Conservation (phyloP, 2,329 filamentous ascomycete genomes). For the Colletotrichum sansevieriae region DNA sequence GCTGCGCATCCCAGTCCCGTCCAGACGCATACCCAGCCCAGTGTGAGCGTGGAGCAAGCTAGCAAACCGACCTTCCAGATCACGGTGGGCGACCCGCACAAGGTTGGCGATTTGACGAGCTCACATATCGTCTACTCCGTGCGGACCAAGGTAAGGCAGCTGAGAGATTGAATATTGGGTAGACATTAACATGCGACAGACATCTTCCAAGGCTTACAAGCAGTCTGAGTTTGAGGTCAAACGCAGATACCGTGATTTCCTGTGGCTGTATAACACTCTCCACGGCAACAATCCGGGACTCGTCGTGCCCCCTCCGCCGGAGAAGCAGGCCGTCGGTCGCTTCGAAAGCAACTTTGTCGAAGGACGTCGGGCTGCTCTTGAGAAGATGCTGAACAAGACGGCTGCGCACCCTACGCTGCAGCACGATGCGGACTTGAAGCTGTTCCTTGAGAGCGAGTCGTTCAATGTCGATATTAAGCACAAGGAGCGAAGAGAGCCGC, state of each 20-base stretch:
- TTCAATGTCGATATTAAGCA: constrained; percentile 99
- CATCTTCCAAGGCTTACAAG: constrained; percentile 94
- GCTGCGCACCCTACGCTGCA: constrained; percentile 90
- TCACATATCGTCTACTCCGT: constrained; percentile 99
- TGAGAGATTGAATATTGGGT: background rate
- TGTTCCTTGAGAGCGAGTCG: constrained; percentile 95
- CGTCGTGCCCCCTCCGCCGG: constrained; percentile 93
- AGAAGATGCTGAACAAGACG: constrained; percentile 98
- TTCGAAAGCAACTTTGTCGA: constrained; percentile 99
- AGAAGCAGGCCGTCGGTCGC: constrained; percentile 96
- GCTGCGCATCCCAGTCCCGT: constrained; percentile 66
- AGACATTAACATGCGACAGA: constrained; percentile 64
- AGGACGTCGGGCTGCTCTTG: constrained; percentile 87
- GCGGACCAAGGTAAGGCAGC: constrained; percentile 79
- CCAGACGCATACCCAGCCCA: constrained; percentile 73
- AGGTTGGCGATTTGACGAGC: constrained; percentile 95
- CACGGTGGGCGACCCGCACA: constrained; percentile 94
- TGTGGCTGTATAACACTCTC: constrained; percentile 96
- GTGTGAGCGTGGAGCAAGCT: constrained; percentile 92
- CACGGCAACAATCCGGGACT: constrained; percentile 96
- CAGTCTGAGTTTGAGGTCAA: constrained; percentile 94
- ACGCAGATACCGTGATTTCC: constrained; percentile 93
- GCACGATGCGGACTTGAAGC: constrained; percentile 92
- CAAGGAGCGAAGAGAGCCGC: constrained; percentile 91
- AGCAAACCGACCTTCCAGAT: constrained; percentile 93